phyloP scores from a whole-genome alignment of 1,284 basidiomycete genomes.

The Ceratobasidium sp. region DNA sequence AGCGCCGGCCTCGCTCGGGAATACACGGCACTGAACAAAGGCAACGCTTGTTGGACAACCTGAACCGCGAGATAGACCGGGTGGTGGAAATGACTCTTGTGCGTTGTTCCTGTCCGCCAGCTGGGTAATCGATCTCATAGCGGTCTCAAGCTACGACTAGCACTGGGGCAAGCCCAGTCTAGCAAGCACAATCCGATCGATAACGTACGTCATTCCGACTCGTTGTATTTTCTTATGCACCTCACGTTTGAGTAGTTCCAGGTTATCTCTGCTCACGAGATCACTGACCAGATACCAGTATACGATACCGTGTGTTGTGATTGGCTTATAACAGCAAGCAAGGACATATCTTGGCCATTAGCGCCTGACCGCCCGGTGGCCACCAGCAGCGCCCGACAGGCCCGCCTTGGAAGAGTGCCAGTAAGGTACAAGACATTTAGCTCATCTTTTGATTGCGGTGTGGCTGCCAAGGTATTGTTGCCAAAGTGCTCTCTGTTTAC shows the following conservation, averaged over 20 bases:
- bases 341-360: not conserved
- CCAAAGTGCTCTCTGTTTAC: not conserved
- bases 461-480: not conserved
- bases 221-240: no score
- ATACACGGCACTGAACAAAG: not conserved
- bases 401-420: not conserved
- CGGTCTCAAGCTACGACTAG: not conserved
- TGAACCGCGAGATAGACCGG: not conserved
- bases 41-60: not conserved
- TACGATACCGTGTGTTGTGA: no score
- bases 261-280: no score
- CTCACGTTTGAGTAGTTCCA: no score
- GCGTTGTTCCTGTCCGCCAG: no score
- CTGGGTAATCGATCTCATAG: not conserved
- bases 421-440: conserved; percentile 5
- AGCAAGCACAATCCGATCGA: not conserved
- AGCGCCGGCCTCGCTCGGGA: no score
- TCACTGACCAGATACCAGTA: no score
- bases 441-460: not conserved
- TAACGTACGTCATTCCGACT: no score
- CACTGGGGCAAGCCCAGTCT: not conserved
- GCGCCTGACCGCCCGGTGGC: not conserved
- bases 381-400: not conserved
- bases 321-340: no score
- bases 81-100: not conserved